phyloP scores from a whole-genome alignment of 352 stramenopile species.

The Pythium phragmitis region DNA sequence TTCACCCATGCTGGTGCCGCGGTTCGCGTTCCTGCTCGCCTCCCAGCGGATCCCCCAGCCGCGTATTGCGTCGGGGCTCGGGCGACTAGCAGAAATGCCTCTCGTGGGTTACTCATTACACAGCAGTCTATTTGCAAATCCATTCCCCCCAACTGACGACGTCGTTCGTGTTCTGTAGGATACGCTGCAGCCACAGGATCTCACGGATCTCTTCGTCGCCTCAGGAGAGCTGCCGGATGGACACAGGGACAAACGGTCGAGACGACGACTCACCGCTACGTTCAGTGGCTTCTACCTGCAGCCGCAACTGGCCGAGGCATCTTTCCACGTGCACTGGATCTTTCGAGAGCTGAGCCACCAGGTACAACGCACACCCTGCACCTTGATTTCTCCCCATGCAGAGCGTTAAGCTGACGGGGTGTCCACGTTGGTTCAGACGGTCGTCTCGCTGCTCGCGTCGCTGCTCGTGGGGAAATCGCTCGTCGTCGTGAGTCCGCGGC shows the following conservation, averaged over 20 bases:
- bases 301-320: constrained; percentile 5
- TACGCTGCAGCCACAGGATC: neutral
- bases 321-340: constrained; percentile 35
- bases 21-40: constrained; percentile 14
- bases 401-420: neutral
- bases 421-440: constrained; percentile 33
- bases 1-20: neutral
- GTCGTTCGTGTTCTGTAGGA: neutral
- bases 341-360: constrained; percentile 61
- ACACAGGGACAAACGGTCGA: neutral
- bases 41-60: neutral
- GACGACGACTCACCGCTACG: constrained; percentile 25
- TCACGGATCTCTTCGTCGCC: neutral
- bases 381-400: neutral
- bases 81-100: neutral
- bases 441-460: constrained; percentile 42
- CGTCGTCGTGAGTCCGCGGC: constrained; percentile 53
- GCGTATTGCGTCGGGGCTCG: neutral
- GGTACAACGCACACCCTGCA: constrained; percentile 25
- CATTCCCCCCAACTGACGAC: neutral
- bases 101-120: neutral
- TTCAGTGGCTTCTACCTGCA: constrained; percentile 43
- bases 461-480: constrained; percentile 53
- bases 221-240: neutral
- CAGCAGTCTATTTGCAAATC: neutral